Conservation (phyloP, 2,329 filamentous ascomycete genomes). For the Fusarium graminum region DNA sequence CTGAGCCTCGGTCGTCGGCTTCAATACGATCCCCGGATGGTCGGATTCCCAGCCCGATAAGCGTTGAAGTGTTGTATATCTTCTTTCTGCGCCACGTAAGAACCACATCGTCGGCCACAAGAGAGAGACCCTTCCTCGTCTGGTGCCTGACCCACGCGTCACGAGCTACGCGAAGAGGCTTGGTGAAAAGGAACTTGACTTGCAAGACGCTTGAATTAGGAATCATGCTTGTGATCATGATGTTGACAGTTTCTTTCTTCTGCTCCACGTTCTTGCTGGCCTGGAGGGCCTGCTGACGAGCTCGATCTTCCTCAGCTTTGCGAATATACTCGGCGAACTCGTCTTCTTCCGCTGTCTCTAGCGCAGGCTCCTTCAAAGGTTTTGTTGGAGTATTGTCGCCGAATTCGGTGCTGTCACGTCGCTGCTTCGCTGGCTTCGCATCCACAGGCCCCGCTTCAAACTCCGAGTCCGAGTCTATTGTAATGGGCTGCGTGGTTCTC, state of each 20-base stretch:
- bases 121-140: constrained; percentile 54
- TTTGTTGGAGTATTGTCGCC: constrained; percentile 12
- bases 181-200: constrained; percentile 74
- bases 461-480: constrained; percentile 54
- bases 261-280: constrained; percentile 26
- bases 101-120: constrained; percentile 68
- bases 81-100: constrained; percentile 82
- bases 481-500: constrained; percentile 18
- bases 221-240: constrained; percentile 72
- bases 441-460: constrained; percentile 33
- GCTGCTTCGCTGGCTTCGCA: not conserved
- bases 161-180: constrained; percentile 75
- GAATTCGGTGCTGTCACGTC: constrained; percentile 36
- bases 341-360: constrained; percentile 52
- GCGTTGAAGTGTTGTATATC: constrained; percentile 82
- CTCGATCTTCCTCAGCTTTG: constrained; percentile 55
- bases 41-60: constrained; percentile 74
- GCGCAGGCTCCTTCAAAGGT: constrained; percentile 11
- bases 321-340: constrained; percentile 62
- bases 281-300: constrained; percentile 43
- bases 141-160: constrained; percentile 78
- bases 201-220: constrained; percentile 64
- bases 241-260: constrained; percentile 47
- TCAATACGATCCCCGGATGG: constrained; percentile 60
- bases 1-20: constrained; percentile 52